These are phyloP conservation scores for Rhinocladiella similis DNA, from an alignment of 2,329 filamentous ascomycete genomes.

Conservation along the genomic window DNA sequence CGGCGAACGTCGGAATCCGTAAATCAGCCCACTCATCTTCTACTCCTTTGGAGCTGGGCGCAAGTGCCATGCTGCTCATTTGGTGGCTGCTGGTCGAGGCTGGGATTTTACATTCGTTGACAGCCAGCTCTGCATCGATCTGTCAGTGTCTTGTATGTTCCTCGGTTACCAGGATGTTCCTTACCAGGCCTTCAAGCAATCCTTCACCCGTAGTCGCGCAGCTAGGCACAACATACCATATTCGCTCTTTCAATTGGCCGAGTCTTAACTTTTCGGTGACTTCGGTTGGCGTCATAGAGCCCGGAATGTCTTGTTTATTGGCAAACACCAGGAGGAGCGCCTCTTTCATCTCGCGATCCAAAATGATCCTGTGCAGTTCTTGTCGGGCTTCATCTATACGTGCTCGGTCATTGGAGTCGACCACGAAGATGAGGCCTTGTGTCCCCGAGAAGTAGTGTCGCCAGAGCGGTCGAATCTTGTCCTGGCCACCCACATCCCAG, in stretches of 20 bases:
- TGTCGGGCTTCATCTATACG: constrained; percentile 91
- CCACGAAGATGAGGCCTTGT: constrained; percentile 97
- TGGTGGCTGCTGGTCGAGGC: constrained; percentile 30
- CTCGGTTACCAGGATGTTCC: constrained; percentile 25
- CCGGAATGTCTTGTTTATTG: constrained; percentile 95
- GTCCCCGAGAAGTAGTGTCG: constrained; percentile 96
- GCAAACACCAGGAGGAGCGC: constrained; percentile 92
- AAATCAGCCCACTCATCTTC: not conserved
- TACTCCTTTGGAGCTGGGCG: not conserved
- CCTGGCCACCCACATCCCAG: constrained; percentile 97
- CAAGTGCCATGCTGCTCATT: constrained; percentile 5
- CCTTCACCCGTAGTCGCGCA: constrained; percentile 80
- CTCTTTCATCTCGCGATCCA: constrained; percentile 97
- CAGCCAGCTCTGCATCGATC: constrained; percentile 62
- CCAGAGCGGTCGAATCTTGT: constrained; percentile 97
- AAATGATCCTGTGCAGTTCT: constrained; percentile 95
- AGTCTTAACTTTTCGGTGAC: constrained; percentile 77
- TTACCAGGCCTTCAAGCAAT: constrained; percentile 73
- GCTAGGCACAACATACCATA: constrained; percentile 82
- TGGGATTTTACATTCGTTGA: constrained; percentile 76
- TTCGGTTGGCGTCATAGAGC: constrained; percentile 77
- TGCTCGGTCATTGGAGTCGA: constrained; percentile 88
- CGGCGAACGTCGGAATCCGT: not conserved
- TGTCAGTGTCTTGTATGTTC: constrained; percentile 22
- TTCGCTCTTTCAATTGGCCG: constrained; percentile 75